A percentile compares a stretch with the other conserved stretches of the same genome.
phyloP scores from a whole-genome alignment of 2,329 filamentous ascomycete species.

The Zarea fungicola region DNA sequence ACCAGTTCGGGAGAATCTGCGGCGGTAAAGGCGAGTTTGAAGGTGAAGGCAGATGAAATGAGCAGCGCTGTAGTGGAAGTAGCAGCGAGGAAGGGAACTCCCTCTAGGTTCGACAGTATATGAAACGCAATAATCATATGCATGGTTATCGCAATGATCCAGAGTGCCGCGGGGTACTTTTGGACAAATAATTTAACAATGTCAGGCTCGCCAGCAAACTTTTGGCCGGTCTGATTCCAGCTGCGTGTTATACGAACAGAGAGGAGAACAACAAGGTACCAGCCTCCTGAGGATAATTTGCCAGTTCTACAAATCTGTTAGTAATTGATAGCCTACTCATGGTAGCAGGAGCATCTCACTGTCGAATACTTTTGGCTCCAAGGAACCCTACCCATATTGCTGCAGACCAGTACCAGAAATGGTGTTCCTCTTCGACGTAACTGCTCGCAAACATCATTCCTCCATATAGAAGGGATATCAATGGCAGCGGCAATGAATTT shows the following conservation, averaged over 20 bases:
- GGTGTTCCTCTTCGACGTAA: constrained; percentile 96
- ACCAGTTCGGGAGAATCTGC: constrained; percentile 85
- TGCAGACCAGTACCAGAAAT: constrained; percentile 94
- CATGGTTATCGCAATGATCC: constrained; percentile 63
- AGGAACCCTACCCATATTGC: constrained; percentile 62
- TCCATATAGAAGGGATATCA: constrained; percentile 60
- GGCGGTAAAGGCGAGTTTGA: constrained; percentile 85
- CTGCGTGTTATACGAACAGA: constrained; percentile 63
- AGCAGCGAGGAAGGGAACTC: constrained; percentile 36
- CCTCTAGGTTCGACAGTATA: constrained; percentile 37
- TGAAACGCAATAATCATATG: constrained; percentile 58
- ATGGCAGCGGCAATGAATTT: constrained; percentile 34
- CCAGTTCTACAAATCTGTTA: constrained; percentile 21
- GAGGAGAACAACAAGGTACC: constrained; percentile 44
- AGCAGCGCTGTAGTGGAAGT: constrained; percentile 38
- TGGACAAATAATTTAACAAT: constrained; percentile 69
- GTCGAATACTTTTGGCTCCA: constrained; percentile 40
- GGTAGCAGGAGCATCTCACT: constrained; percentile 24
- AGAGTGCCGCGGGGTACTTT: constrained; percentile 62
- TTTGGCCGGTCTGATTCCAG: constrained; percentile 98
- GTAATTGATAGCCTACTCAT: neutral
- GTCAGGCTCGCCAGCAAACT: constrained; percentile 86
- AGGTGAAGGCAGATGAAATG: constrained; percentile 58
- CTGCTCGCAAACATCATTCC: constrained; percentile 97
- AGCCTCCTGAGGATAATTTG: constrained; percentile 27